These are phyloP conservation scores for Linderniella brevidens DNA, from an alignment of 257 asterid species.

Conservation along the genomic window DNA sequence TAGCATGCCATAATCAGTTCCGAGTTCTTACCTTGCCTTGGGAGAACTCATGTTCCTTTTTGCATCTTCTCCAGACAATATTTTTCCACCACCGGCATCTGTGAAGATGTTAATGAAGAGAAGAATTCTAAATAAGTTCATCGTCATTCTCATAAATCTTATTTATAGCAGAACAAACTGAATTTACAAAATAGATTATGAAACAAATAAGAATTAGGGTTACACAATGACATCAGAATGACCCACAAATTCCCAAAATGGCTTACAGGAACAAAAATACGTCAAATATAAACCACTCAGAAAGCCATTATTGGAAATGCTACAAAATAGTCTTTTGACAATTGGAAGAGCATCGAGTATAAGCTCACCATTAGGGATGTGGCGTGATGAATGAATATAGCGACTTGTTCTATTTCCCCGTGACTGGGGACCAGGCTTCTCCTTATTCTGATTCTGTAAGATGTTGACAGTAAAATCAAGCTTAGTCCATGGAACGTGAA, in stretches of 20 bases:
- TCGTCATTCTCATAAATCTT: background rate
- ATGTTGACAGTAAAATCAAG: slow-evolving; percentile 6
- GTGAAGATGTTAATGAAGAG: slow-evolving; percentile 1
- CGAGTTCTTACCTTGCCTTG: slow-evolving; percentile 27
- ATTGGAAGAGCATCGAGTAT: too few relatives aligned
- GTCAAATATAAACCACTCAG: too few relatives aligned
- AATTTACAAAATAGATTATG: too few relatives aligned
- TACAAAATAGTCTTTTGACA: too few relatives aligned
- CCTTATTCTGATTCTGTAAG: slow-evolving; percentile 49
- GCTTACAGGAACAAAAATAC: too few relatives aligned
- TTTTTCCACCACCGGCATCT: slow-evolving; percentile 66
- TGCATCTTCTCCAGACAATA: slow-evolving; percentile 23
- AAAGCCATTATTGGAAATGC: too few relatives aligned
- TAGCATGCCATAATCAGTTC: slow-evolving; percentile 8
- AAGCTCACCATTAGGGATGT: slow-evolving; percentile 41
- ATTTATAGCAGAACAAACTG: too few relatives aligned
- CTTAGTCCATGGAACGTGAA: background rate
- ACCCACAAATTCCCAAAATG: too few relatives aligned
- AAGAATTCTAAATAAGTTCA: background rate
- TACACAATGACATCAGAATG: too few relatives aligned
- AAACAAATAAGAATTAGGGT: too few relatives aligned
- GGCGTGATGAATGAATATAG: slow-evolving; percentile 41
- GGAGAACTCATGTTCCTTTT: slow-evolving; percentile 31
- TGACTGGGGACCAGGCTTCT: slow-evolving; percentile 55
- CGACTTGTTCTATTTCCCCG: slow-evolving; percentile 51